Conservation (phyloP, 148 eudicot genomes). For the Cornus kousa region DNA sequence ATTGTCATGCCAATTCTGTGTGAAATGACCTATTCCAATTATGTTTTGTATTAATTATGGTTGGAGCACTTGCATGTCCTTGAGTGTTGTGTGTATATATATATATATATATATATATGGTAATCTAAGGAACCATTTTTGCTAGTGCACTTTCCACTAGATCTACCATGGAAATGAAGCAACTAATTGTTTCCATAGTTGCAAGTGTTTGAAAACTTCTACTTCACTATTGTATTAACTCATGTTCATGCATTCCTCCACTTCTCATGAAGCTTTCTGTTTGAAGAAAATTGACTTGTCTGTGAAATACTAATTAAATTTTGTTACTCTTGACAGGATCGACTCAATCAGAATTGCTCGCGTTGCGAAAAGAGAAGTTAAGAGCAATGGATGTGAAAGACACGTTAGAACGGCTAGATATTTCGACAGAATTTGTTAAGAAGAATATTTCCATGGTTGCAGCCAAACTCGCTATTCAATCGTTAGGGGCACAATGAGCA, state of each 20-base stretch:
- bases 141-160: background rate
- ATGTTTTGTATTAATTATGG: too few relatives aligned
- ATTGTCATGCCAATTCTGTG: too few relatives aligned
- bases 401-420: conserved; percentile 37
- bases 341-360: conserved; percentile 28
- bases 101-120: too few relatives aligned
- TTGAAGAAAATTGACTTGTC: background rate
- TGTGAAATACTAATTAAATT: background rate
- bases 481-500: conserved; percentile 16
- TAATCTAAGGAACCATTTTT: background rate
- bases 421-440: conserved; percentile 27
- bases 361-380: conserved; percentile 37
- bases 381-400: conserved; percentile 39
- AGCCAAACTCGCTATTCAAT: conserved; percentile 56
- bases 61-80: too few relatives aligned
- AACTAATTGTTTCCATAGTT: background rate
- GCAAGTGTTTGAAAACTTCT: background rate
- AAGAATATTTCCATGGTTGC: conserved; percentile 38
- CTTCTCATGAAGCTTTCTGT: background rate
- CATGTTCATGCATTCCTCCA: background rate
- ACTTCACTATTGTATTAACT: background rate
- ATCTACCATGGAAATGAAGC: background rate
- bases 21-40: too few relatives aligned
- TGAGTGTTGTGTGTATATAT: too few relatives aligned
- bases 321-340: conserved; percentile 23